Conservation (phyloP, 164 flowering plant genomes). For the Kalanchoe fedtschenkoi region DNA sequence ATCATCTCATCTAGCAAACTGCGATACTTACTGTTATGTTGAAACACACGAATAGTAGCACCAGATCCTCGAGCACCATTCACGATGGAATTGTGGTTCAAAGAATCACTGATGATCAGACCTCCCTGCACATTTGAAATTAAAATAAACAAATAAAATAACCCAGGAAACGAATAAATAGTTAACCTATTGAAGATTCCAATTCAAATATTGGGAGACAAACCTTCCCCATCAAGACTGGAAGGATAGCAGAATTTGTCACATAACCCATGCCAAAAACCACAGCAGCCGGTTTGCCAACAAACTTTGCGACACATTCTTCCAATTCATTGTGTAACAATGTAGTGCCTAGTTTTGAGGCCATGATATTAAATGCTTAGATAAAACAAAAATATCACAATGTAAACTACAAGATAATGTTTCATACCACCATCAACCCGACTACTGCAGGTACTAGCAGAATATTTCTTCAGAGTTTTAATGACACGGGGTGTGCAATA, state of each 20-base stretch:
- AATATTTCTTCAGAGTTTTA: slow-evolving; percentile 60
- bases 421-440: slow-evolving; percentile 85
- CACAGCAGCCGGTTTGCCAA: slow-evolving; percentile 82
- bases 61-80: slow-evolving; percentile 99
- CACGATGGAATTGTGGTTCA: slow-evolving; percentile 94
- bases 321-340: slow-evolving; percentile 66
- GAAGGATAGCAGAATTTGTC: slow-evolving; percentile 88
- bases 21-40: slow-evolving; percentile 86
- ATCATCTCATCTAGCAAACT: too few relatives aligned
- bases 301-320: slow-evolving; percentile 72
- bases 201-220: background rate
- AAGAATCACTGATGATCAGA: slow-evolving; percentile 84
- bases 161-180: background rate
- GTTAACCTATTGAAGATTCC: background rate
- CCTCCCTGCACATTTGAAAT: slow-evolving; percentile 43
- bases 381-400: background rate
- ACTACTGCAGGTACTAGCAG: slow-evolving; percentile 85
- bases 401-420: slow-evolving; percentile 7
- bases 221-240: slow-evolving; percentile 85
- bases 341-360: slow-evolving; percentile 52
- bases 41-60: slow-evolving; percentile 87
- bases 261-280: slow-evolving; percentile 95
- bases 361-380: slow-evolving; percentile 6
- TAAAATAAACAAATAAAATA: background rate
- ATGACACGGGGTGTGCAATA: slow-evolving; percentile 92